phyloP scores from a whole-genome alignment of 1,139 yeast species.

The Candida dubliniensis region DNA sequence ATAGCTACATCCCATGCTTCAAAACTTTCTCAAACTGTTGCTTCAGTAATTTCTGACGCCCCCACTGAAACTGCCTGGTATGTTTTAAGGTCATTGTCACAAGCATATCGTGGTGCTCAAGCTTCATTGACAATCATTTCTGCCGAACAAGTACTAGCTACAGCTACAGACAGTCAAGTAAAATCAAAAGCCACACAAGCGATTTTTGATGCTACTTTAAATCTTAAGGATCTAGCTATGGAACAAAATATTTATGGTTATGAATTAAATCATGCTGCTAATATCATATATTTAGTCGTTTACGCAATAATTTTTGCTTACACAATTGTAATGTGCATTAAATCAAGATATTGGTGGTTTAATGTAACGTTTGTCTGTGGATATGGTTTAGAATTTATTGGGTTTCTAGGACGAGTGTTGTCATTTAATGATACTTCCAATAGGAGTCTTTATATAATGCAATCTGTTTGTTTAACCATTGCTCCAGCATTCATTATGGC shows the following conservation, averaged over 20 bases:
- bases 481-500: slow-evolving; percentile 91
- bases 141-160: slow-evolving; percentile 36
- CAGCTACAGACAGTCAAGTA: slow-evolving; percentile 33
- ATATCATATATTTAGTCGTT: slow-evolving; percentile 30
- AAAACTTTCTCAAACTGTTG: slow-evolving; percentile 17
- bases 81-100: slow-evolving; percentile 9
- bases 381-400: slow-evolving; percentile 44
- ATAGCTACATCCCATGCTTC: slow-evolving; percentile 23
- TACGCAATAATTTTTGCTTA: slow-evolving; percentile 26
- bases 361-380: slow-evolving; percentile 33
- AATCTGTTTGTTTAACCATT: slow-evolving; percentile 66
- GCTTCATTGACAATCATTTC: slow-evolving; percentile 37
- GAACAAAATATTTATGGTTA: slow-evolving; percentile 29
- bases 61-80: slow-evolving; percentile 14
- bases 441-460: slow-evolving; percentile 54
- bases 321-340: slow-evolving; percentile 19
- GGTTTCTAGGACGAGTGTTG: slow-evolving; percentile 64
- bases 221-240: slow-evolving; percentile 27
- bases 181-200: slow-evolving; percentile 32
- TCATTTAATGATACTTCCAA: slow-evolving; percentile 36
- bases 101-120: slow-evolving; percentile 38
- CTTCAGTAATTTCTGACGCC: slow-evolving; percentile 17
- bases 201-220: slow-evolving; percentile 32
- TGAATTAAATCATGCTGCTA: slow-evolving; percentile 28
- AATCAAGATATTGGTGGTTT: slow-evolving; percentile 31